Percentiles rank a stretch among this genome's conserved stretches.
Conservation (phyloP, 192 early-diverging fungal species). For the Lunasporangiospora selenospora region DNA sequence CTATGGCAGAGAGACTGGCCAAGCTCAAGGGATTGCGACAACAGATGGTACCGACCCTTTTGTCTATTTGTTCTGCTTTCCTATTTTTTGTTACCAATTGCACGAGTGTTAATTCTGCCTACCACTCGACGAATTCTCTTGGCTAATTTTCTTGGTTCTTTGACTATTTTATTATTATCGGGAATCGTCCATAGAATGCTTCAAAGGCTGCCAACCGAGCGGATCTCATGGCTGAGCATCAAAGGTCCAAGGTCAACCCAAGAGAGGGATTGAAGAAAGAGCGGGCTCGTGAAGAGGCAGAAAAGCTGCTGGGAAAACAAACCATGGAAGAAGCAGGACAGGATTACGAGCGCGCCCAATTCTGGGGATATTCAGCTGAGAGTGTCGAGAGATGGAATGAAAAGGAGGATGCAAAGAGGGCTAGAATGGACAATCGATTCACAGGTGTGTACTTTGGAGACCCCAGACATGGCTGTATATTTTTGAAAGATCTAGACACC, state of each 20-base stretch:
- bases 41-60: constrained; percentile 30
- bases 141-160: not conserved
- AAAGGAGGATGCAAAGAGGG: constrained; percentile 74
- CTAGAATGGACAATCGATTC: constrained; percentile 78
- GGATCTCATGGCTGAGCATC: constrained; percentile 79
- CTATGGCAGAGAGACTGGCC: constrained; percentile 38
- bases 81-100: not conserved
- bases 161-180: constrained; percentile 5
- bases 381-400: constrained; percentile 86
- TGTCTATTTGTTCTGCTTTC: not conserved
- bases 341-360: constrained; percentile 85
- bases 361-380: constrained; percentile 87
- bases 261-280: constrained; percentile 68
- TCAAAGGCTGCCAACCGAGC: constrained; percentile 70
- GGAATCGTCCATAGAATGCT: constrained; percentile 47
- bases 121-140: not conserved
- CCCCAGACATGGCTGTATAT: too few species aligned
- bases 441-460: constrained; percentile 67
- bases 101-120: not conserved
- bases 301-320: constrained; percentile 68
- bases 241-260: constrained; percentile 72
- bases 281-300: constrained; percentile 73
- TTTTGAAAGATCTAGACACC: too few species aligned
- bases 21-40: constrained; percentile 43
- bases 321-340: constrained; percentile 71